Evolutionary conservation across 805 yeast genomes (phyloP).

Genomic region (Dipodascopsis tothii): DNA sequence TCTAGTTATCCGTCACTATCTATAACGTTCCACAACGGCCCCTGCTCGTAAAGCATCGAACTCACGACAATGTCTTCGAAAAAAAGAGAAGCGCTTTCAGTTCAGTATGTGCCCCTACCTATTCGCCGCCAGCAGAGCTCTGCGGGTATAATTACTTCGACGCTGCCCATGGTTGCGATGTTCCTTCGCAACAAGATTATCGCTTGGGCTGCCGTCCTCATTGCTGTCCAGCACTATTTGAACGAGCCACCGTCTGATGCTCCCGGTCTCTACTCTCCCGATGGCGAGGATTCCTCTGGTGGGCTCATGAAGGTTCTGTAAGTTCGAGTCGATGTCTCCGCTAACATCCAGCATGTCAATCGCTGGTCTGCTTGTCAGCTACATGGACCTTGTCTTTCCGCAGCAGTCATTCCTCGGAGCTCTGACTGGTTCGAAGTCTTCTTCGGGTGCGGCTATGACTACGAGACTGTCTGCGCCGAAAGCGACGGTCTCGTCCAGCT

Average conservation of each 20-base stretch:
- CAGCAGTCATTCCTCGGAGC: background rate
- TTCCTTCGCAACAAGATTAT: constrained; percentile 11
- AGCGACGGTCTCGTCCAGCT: background rate
- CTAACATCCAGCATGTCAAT: constrained; percentile 8
- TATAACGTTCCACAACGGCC: too few relatives aligned
- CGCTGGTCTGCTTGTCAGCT: constrained; percentile 20
- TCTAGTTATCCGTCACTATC: too few relatives aligned
- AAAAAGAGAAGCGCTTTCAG: too few relatives aligned
- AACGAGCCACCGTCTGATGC: constrained; percentile 10
- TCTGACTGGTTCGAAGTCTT: background rate
- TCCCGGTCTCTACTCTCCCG: too few relatives aligned
- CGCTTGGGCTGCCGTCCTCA: constrained; percentile 3
- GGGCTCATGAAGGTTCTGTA: background rate
- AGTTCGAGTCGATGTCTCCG: background rate
- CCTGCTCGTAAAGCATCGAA: too few relatives aligned
- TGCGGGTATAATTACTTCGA: constrained; percentile 1
- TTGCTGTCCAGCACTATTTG: constrained; percentile 19
- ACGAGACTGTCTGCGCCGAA: background rate
- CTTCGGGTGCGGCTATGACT: background rate
- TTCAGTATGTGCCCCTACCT: too few relatives aligned
- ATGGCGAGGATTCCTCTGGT: too few relatives aligned
- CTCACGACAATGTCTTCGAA: too few relatives aligned
- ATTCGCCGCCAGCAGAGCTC: too few relatives aligned
- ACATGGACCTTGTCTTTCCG: constrained; percentile 8
- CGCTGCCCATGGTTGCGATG: constrained; percentile 21